These are phyloP conservation scores for Planoprotostelium fungivorum DNA, from an alignment of 78 protist genomes.

Conservation along the genomic window DNA sequence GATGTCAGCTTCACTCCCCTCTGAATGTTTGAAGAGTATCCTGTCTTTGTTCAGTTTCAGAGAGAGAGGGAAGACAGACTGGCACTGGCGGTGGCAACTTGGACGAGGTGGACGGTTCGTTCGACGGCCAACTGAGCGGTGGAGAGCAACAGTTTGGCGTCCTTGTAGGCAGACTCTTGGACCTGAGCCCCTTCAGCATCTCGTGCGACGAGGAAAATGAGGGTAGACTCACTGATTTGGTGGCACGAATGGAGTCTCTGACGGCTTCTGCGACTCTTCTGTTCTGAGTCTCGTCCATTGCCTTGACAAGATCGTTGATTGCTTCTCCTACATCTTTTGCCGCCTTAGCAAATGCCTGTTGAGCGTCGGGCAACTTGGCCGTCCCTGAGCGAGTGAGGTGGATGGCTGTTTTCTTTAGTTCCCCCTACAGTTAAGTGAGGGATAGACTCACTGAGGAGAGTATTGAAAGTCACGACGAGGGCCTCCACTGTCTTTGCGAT, in stretches of 20 bases:
- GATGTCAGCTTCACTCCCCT: background rate
- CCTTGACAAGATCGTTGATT: background rate
- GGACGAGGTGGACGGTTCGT: background rate
- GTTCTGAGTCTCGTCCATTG: background rate
- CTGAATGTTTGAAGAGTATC: background rate
- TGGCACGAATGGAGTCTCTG: background rate
- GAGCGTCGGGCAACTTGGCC: background rate
- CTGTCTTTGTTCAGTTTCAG: background rate
- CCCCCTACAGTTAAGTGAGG: background rate
- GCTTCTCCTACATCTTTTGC: background rate
- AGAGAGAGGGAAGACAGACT: background rate
- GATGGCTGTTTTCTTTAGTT: background rate
- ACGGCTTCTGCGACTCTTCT: background rate
- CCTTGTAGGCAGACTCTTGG: background rate
- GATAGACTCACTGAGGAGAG: background rate
- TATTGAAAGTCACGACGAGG: background rate
- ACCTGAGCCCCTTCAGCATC: background rate
- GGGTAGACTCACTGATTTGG: background rate
- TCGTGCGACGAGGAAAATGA: no score
- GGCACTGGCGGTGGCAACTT: background rate
- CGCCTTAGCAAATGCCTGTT: background rate
- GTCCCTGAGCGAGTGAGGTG: background rate
- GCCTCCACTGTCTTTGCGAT: conserved; percentile 2
- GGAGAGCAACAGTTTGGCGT: background rate
- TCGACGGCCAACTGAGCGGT: background rate